Evolutionary conservation across 805 yeast species (phyloP).

Genomic region (Suhomyces xylopsoci): DNA sequence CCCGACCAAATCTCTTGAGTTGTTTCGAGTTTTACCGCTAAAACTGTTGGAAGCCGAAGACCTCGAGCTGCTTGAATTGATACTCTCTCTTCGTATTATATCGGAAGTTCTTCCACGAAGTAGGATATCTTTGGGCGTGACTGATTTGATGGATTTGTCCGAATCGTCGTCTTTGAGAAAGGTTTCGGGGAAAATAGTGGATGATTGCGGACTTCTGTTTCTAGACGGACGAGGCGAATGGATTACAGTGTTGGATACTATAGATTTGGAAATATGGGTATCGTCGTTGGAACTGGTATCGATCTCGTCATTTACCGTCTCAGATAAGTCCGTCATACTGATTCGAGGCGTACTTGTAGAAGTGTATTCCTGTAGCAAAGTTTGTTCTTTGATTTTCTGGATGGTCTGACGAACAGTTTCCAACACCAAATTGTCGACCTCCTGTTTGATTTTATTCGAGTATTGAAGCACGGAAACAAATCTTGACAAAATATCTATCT

Average conservation of each 20-base stretch:
- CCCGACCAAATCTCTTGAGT: constrained; percentile 19
- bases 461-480: constrained; percentile 72
- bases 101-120: constrained; percentile 20
- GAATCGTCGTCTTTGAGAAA: constrained; percentile 11
- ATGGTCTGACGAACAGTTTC: constrained; percentile 63
- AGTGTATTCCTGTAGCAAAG: constrained; percentile 13
- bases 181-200: constrained; percentile 12
- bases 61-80: constrained; percentile 15
- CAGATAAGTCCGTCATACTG: constrained; percentile 1
- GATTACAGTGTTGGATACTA: constrained; percentile 9
- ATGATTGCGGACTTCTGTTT: constrained; percentile 25
- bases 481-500: constrained; percentile 67
- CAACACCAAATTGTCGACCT: constrained; percentile 69
- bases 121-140: constrained; percentile 48
- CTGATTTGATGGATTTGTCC: constrained; percentile 15
- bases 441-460: constrained; percentile 71
- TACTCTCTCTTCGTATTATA: constrained; percentile 3
- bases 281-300: background rate
- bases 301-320: constrained; percentile 1
- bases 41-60: constrained; percentile 12
- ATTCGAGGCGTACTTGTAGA: constrained; percentile 3
- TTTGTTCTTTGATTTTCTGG: constrained; percentile 45
- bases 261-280: background rate
- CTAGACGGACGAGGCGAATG: constrained; percentile 37
- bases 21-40: constrained; percentile 4